Conservation (phyloP, 352 stramenopile species). For the Phytophthora melonis region DNA sequence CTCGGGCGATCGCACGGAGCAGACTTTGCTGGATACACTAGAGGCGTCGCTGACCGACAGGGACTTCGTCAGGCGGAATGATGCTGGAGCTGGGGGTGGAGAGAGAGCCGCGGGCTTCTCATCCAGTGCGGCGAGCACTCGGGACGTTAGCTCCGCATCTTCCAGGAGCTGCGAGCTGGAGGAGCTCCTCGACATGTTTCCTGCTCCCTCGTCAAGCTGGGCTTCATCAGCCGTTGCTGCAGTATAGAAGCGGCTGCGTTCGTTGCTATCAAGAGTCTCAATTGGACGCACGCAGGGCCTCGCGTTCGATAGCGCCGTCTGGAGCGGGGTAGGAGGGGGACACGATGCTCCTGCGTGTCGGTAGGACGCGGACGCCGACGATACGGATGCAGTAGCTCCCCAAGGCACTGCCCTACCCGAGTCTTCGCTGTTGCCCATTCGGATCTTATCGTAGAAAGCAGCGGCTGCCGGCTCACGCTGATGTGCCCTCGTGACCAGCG, state of each 20-base stretch:
- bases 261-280: slow-evolving; percentile 24
- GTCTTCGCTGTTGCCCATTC: slow-evolving; percentile 30
- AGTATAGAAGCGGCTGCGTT: slow-evolving; percentile 29
- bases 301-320: slow-evolving; percentile 61
- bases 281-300: slow-evolving; percentile 75
- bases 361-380: slow-evolving; percentile 11
- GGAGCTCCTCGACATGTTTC: slow-evolving; percentile 44
- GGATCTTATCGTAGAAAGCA: slow-evolving; percentile 70
- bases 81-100: slow-evolving; percentile 9
- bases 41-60: slow-evolving; percentile 9
- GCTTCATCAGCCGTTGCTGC: slow-evolving; percentile 5
- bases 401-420: slow-evolving; percentile 3
- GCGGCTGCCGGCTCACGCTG: slow-evolving; percentile 47
- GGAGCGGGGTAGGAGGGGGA: slow-evolving; percentile 34
- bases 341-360: slow-evolving; percentile 10
- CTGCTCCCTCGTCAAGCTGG: slow-evolving; percentile 9
- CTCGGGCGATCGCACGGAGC: slow-evolving; percentile 23
- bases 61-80: slow-evolving; percentile 26
- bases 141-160: slow-evolving; percentile 64
- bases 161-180: slow-evolving; percentile 56
- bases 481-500: slow-evolving; percentile 54
- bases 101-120: slow-evolving; percentile 33
- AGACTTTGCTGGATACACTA: slow-evolving; percentile 9
- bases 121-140: slow-evolving; percentile 64
- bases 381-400: slow-evolving; percentile 15